A percentile compares a stretch with the other conserved stretches of the same genome.
These are phyloP conservation scores for Cucurbita maxima DNA, from an alignment of 306 rosid genomes.

Conservation along the genomic window DNA sequence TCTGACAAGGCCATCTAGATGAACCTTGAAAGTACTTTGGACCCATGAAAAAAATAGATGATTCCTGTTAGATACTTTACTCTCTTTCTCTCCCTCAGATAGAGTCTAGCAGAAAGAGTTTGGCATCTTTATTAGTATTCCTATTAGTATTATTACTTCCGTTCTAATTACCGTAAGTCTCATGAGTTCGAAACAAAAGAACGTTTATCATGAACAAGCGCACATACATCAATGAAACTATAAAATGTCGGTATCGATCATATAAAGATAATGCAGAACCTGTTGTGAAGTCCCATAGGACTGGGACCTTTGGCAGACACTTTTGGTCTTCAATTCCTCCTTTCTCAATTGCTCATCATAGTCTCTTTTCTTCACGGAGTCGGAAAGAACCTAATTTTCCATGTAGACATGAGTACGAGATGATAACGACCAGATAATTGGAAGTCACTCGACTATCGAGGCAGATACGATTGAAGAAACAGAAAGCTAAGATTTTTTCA, in stretches of 20 bases:
- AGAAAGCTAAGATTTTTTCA: background rate
- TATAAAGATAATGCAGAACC: constrained; percentile 24
- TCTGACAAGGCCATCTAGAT: too few relatives aligned
- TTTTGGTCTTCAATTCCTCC: constrained; percentile 74
- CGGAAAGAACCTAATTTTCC: constrained; percentile 72
- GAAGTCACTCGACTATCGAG: background rate
- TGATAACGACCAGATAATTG: background rate
- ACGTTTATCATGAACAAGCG: background rate
- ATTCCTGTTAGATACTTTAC: background rate
- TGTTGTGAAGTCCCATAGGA: constrained; percentile 50
- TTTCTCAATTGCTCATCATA: constrained; percentile 89
- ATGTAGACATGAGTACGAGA: constrained; percentile 9
- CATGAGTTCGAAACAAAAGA: background rate
- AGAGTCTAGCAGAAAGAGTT: background rate
- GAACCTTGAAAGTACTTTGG: too few relatives aligned
- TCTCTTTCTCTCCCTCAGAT: background rate
- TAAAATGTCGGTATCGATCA: background rate
- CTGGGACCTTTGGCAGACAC: constrained; percentile 79
- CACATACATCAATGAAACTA: background rate
- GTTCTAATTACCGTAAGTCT: background rate
- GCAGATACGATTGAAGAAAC: constrained; percentile 6
- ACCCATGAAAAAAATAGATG: too few relatives aligned
- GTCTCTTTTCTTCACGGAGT: constrained; percentile 62
- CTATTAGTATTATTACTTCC: background rate
- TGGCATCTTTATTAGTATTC: background rate